Conservation (phyloP, 495 filamentous ascomycete species). For the Jackrogersella multiformis region DNA sequence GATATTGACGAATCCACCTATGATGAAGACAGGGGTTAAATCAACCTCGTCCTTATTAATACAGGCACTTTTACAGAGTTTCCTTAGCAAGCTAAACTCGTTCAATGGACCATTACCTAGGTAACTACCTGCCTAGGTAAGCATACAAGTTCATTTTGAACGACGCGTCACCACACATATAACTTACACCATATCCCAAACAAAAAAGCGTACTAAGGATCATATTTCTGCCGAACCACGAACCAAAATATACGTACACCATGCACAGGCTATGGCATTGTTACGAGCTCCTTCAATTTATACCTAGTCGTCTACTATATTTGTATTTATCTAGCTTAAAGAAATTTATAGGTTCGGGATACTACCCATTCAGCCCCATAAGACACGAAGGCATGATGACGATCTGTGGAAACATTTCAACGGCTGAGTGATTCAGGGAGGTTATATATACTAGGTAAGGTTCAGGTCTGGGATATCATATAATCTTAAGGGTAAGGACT, state of each 20-base stretch:
- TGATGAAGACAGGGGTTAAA: not conserved
- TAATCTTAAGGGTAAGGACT: not conserved
- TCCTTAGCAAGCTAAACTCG: not conserved
- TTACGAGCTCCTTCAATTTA: not conserved
- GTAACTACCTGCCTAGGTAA: not conserved
- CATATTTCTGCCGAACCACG: not conserved
- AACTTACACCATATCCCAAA: too few relatives aligned
- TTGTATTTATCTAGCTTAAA: not conserved
- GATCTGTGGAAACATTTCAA: constrained; percentile 7
- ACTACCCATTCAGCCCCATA: not conserved
- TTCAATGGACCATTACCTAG: not conserved
- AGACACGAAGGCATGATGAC: not conserved
- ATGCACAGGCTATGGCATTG: not conserved
- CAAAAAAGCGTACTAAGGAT: not conserved
- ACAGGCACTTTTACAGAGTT: not conserved
- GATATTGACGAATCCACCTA: not conserved
- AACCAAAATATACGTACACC: not conserved
- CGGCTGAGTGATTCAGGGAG: not conserved
- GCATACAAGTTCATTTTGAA: not conserved
- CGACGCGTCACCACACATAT: constrained; percentile 25
- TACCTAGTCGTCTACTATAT: not conserved
- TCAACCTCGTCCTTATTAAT: constrained; percentile 1
- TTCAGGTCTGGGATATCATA: not conserved
- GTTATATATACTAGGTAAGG: not conserved
- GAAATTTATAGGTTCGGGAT: not conserved